These are phyloP conservation scores for Dioscorea alata DNA, from an alignment of 106 monocot species.

Conservation along the genomic window DNA sequence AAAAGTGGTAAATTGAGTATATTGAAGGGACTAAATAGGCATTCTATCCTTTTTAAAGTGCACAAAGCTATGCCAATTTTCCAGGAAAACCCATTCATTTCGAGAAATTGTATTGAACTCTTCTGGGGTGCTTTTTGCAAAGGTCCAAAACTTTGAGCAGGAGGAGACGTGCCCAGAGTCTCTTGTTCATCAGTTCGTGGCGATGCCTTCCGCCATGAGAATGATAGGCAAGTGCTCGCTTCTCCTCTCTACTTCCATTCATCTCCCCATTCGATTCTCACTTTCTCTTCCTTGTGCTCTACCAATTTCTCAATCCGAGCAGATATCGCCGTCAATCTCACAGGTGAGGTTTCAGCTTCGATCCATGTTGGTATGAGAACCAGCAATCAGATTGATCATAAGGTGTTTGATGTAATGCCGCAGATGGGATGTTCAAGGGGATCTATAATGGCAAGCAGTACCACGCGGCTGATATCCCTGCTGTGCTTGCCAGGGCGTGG, in stretches of 20 bases:
- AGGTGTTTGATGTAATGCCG: neutral
- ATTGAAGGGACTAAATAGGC: too few species aligned
- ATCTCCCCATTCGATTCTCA: neutral
- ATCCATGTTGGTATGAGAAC: neutral
- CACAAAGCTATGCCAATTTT: too few species aligned
- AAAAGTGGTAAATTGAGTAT: too few species aligned
- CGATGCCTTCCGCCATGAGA: slow-evolving; percentile 32
- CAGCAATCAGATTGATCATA: neutral
- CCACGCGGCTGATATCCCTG: slow-evolving; percentile 67
- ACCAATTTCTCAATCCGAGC: slow-evolving; percentile 2
- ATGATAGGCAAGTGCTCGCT: slow-evolving; percentile 41
- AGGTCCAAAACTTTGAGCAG: too few species aligned
- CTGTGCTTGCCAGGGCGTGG: slow-evolving; percentile 85
- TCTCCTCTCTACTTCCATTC: neutral
- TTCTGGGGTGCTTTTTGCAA: too few species aligned
- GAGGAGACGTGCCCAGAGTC: too few species aligned
- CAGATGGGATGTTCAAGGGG: slow-evolving; percentile 98
- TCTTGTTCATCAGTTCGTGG: neutral
- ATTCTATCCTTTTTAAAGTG: too few species aligned
- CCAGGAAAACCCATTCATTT: too few species aligned
- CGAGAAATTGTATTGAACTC: too few species aligned
- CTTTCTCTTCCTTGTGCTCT: neutral
- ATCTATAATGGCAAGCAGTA: slow-evolving; percentile 79
- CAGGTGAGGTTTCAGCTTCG: slow-evolving; percentile 36
- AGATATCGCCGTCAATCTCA: slow-evolving; percentile 95